Percentiles rank a stretch among this genome's conserved stretches.
Evolutionary conservation across 2,329 filamentous ascomycete species (phyloP).

Genomic region (Pseudogymnoascus sp.): DNA sequence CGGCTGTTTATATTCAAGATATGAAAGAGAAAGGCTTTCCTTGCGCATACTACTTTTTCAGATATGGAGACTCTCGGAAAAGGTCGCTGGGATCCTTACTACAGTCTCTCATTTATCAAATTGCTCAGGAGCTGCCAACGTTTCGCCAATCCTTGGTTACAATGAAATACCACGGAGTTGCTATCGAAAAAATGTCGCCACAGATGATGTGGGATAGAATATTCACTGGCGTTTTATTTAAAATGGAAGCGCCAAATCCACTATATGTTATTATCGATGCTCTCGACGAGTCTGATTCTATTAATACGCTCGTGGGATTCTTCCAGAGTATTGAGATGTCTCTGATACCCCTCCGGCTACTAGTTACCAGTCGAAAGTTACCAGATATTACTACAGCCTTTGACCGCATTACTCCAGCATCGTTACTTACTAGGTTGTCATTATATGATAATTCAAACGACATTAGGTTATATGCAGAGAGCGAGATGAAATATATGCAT

Average conservation of each 20-base stretch:
- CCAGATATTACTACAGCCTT: slow-evolving; percentile 2
- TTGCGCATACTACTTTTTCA: slow-evolving; percentile 28
- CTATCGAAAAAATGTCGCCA: slow-evolving; percentile 14
- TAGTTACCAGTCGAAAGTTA: slow-evolving; percentile 3
- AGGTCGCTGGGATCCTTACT: slow-evolving; percentile 19
- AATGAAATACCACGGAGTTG: background rate
- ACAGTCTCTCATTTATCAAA: slow-evolving; percentile 25
- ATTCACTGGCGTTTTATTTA: slow-evolving; percentile 15
- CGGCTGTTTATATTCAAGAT: slow-evolving; percentile 24
- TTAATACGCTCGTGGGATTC: background rate
- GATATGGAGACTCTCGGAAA: slow-evolving; percentile 24
- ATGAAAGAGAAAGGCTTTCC: slow-evolving; percentile 13
- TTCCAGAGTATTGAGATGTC: slow-evolving; percentile 8
- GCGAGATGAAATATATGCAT: slow-evolving; percentile 8
- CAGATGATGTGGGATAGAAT: slow-evolving; percentile 16
- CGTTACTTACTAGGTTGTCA: background rate
- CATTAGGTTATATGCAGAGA: slow-evolving; percentile 6
- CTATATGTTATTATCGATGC: slow-evolving; percentile 19
- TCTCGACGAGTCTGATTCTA: slow-evolving; percentile 16
- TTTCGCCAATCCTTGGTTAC: slow-evolving; percentile 8
- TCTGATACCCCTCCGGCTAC: background rate
- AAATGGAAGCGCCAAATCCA: slow-evolving; percentile 8
- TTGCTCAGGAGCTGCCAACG: slow-evolving; percentile 17
- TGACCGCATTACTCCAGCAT: background rate
- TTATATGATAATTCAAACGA: background rate